These are phyloP conservation scores for Kluyveromyces sp. DNA, from an alignment of 1,139 yeast genomes.

Conservation along the genomic window DNA sequence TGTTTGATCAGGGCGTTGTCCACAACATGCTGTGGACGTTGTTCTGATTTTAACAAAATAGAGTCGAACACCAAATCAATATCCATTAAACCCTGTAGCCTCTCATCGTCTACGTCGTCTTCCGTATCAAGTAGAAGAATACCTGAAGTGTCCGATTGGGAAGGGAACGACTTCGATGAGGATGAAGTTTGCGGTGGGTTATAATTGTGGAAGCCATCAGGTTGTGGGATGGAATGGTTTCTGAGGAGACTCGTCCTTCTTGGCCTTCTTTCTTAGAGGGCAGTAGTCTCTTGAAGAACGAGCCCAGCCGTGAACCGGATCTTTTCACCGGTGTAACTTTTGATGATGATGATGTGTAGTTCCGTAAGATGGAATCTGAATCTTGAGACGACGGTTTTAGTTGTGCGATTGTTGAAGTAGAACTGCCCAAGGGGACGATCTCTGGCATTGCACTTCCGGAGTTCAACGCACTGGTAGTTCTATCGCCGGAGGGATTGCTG, in stretches of 20 bases:
- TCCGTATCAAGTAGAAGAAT: background rate
- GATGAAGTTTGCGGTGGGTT: background rate
- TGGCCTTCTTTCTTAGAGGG: conserved; percentile 7
- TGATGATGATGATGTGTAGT: background rate
- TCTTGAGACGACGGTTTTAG: background rate
- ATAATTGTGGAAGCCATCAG: no score
- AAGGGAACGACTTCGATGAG: background rate
- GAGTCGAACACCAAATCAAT: conserved; percentile 23
- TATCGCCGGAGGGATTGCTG: no score
- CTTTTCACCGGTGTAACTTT: conserved; percentile 5
- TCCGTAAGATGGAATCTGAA: background rate
- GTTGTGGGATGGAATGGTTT: background rate
- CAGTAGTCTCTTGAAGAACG: conserved; percentile 7
- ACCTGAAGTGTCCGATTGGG: background rate
- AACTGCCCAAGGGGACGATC: no score
- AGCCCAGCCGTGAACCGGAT: conserved; percentile 7
- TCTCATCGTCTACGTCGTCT: background rate
- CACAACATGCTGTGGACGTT: conserved; percentile 6
- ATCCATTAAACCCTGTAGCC: conserved; percentile 15
- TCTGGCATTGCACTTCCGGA: no score
- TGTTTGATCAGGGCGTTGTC: conserved; percentile 4
- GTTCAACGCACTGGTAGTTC: no score
- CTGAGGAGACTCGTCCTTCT: background rate
- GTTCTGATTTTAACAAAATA: conserved; percentile 18
- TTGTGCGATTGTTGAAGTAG: no score